Conservation (phyloP, 345 rosid genomes). For the Balakata baccata region DNA sequence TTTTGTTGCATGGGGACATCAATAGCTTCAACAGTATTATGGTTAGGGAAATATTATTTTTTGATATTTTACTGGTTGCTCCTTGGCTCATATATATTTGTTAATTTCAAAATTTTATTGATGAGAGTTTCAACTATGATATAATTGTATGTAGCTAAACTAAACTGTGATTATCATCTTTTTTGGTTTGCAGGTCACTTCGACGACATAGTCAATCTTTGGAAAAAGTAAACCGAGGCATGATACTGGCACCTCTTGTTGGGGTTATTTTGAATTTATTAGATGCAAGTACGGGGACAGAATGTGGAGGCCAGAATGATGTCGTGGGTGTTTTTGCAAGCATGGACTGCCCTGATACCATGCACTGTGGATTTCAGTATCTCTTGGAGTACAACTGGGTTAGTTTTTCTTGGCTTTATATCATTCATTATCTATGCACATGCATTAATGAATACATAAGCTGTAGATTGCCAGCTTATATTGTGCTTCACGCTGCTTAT, state of each 20-base stretch:
- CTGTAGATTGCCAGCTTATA: background rate
- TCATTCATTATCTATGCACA: background rate
- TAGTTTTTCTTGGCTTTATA: slow-evolving; percentile 25
- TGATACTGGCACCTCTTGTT: slow-evolving; percentile 79
- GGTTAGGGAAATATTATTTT: background rate
- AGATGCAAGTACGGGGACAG: slow-evolving; percentile 51
- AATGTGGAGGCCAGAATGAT: slow-evolving; percentile 47
- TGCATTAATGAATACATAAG: background rate
- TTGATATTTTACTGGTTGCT: background rate
- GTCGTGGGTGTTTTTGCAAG: slow-evolving; percentile 70
- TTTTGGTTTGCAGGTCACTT: slow-evolving; percentile 49
- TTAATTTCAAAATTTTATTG: background rate
- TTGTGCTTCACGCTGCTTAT: background rate
- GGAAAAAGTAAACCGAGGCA: slow-evolving; percentile 73
- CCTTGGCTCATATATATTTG: background rate
- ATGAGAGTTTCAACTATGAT: background rate
- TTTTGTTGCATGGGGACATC: background rate
- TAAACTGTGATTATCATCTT: background rate
- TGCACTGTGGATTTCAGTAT: slow-evolving; percentile 74
- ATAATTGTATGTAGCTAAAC: background rate
- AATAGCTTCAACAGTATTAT: too few species aligned
- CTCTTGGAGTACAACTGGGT: slow-evolving; percentile 89
- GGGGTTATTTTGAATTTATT: slow-evolving; percentile 88
- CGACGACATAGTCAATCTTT: slow-evolving; percentile 66
- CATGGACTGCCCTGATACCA: slow-evolving; percentile 78